phyloP scores from a whole-genome alignment of 2,329 filamentous ascomycete genomes.

The Penicillium polonicum region DNA sequence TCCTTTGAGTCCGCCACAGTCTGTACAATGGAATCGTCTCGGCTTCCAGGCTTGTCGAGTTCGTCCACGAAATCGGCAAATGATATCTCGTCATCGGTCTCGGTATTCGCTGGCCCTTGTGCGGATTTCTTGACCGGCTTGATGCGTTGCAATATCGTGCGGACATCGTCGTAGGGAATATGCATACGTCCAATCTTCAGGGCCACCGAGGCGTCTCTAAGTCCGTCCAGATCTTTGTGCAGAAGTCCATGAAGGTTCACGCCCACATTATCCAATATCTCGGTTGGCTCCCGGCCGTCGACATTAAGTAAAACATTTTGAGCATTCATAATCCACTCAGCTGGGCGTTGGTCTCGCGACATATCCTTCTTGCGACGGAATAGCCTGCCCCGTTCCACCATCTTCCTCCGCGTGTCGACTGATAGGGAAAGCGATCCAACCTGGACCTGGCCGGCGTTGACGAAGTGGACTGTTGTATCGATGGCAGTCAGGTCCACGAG shows the following conservation, averaged over 20 bases:
- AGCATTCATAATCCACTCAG: slow-evolving; percentile 89
- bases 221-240: slow-evolving; percentile 78
- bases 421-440: slow-evolving; percentile 80
- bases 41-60: slow-evolving; percentile 65
- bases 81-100: slow-evolving; percentile 59
- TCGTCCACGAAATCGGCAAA: slow-evolving; percentile 74
- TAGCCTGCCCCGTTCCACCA: slow-evolving; percentile 83
- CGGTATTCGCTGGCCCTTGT: slow-evolving; percentile 38
- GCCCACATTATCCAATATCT: slow-evolving; percentile 82
- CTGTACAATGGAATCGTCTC: slow-evolving; percentile 68
- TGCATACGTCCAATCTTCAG: slow-evolving; percentile 89
- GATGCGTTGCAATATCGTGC: slow-evolving; percentile 42
- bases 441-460: slow-evolving; percentile 80
- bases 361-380: slow-evolving; percentile 75
- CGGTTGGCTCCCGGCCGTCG: slow-evolving; percentile 77
- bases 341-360: slow-evolving; percentile 66
- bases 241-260: slow-evolving; percentile 90
- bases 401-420: slow-evolving; percentile 87
- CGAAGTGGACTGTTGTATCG: slow-evolving; percentile 72
- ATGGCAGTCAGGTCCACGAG: slow-evolving; percentile 85
- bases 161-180: slow-evolving; percentile 84
- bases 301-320: slow-evolving; percentile 87
- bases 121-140: slow-evolving; percentile 37
- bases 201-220: slow-evolving; percentile 85
- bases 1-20: slow-evolving; percentile 90